Percentiles rank a stretch among this genome's conserved stretches.
phyloP scores from a whole-genome alignment of 1,284 basidiomycete species.

The Rhizoctonia solani region DNA sequence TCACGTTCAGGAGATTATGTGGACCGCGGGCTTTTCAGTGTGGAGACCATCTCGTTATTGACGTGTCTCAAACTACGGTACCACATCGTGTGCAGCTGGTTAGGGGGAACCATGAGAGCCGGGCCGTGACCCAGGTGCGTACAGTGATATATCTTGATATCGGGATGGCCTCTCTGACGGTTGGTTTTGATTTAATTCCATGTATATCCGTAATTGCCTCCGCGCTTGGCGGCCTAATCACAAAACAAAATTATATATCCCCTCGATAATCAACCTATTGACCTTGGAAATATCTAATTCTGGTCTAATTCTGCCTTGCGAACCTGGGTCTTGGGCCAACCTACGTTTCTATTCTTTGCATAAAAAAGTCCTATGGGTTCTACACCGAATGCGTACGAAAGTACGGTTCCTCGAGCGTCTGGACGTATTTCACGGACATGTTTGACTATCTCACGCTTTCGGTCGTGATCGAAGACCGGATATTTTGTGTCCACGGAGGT shows the following conservation, averaged over 20 bases:
- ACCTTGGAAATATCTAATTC: no score
- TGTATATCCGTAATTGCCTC: no score
- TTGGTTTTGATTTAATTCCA: no score
- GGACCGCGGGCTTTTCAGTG: conserved; percentile 95
- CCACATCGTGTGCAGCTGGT: conserved; percentile 97
- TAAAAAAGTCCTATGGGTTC: conserved; percentile 99
- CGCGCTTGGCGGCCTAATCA: no score
- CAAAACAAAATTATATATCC: no score
- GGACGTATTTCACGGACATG: conserved; percentile 99
- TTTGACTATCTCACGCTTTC: conserved; percentile 98
- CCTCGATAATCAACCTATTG: no score
- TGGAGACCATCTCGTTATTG: conserved; percentile 96
- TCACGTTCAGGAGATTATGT: conserved; percentile 88
- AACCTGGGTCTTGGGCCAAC: no score
- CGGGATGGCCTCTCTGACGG: no score
- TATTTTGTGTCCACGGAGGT: conserved; percentile 99
- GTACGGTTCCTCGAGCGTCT: conserved; percentile 94
- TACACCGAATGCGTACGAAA: conserved; percentile 98
- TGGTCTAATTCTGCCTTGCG: no score
- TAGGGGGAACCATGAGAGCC: conserved; percentile 96
- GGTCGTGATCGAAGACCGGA: conserved; percentile 97
- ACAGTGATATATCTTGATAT: conserved; percentile 24
- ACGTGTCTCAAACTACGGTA: conserved; percentile 97
- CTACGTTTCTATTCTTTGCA: no score
- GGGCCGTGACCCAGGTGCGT: conserved; percentile 94